phyloP scores from a whole-genome alignment of 2,329 filamentous ascomycete genomes.

The Fusarium buxicola region DNA sequence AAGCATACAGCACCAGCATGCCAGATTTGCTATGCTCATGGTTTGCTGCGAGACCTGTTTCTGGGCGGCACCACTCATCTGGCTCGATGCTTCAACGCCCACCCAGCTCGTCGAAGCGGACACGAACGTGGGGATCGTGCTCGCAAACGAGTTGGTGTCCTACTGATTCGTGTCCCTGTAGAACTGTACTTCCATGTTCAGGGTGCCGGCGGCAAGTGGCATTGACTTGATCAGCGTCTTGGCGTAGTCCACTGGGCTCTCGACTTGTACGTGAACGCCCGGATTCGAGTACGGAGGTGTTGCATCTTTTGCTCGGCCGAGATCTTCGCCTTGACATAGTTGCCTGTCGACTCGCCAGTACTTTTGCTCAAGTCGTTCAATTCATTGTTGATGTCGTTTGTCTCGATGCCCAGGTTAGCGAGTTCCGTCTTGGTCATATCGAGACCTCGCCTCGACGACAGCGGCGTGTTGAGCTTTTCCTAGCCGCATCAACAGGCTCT shows the following conservation, averaged over 20 bases:
- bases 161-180: slow-evolving; percentile 3
- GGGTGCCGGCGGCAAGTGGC: slow-evolving; percentile 17
- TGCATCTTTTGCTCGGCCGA: background rate
- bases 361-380: background rate
- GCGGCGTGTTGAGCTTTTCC: slow-evolving; percentile 25
- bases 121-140: too few relatives aligned
- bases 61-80: background rate
- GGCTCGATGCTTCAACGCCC: background rate
- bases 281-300: background rate
- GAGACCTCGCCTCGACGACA: slow-evolving; percentile 22
- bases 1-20: slow-evolving; percentile 27
- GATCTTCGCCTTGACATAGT: slow-evolving; percentile 1
- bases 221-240: slow-evolving; percentile 23
- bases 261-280: background rate
- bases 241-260: slow-evolving; percentile 28
- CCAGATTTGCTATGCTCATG: slow-evolving; percentile 3
- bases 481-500: slow-evolving; percentile 21
- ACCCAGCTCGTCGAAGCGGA: background rate
- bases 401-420: slow-evolving; percentile 13
- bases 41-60: slow-evolving; percentile 6
- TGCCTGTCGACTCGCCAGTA: background rate
- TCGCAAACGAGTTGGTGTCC: background rate
- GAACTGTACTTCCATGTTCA: slow-evolving; percentile 37
- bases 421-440: slow-evolving; percentile 35
- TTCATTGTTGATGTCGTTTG: background rate